Evolutionary conservation across 225 moss, liverwort and hornwort species (phyloP), one percentile per base, ranked within the genome.

Genomic region (Physcomitrellopsis africana): DNA sequence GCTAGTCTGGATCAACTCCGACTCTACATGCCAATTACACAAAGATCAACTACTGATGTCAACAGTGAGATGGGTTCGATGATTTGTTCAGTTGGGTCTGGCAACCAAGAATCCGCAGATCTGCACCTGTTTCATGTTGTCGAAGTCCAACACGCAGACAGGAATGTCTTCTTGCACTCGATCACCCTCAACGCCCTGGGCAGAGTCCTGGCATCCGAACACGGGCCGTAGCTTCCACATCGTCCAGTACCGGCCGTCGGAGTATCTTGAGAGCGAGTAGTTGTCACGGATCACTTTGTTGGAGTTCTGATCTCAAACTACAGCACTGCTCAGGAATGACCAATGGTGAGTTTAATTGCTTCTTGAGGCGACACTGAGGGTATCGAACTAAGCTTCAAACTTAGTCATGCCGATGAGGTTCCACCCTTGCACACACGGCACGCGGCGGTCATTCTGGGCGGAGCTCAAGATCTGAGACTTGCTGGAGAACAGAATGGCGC

Each of bases 81-180:
- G 32, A 45, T 22, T 0, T 10, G 17, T 20, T 42, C 67, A 73
- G 60, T 73, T 73, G 49, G 82, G 85, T 51, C 8, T 68, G 62
- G 58, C 74, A 16, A 87, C 91, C 70, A 92, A 64, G 74, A 89
- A 89, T 27, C 77, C 76, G 52, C 78, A 56, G 26, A 82, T 78
- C 74, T 89, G 92, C 80, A 89, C 92, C 66, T 92, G 92, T 82
- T 70, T 89, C 15, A 73, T 69, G 24, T 71, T 86, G 68, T 92
- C 89, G 55, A 92, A 92, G 22, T 81, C 82, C 69, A 90, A 61
- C 0, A 87, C 74, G 3, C 84, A 87, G 63, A 92, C 86, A 67
- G 84, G 71, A 74, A 92, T 4, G 42, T 20, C 70, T 75, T 81
- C 83, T 82, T 88, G 78, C 80, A 80, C 49, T 81, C 3, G 0